Evolutionary conservation across 352 stramenopile species (phyloP).

Genomic region (Blastocystis sp.): DNA sequence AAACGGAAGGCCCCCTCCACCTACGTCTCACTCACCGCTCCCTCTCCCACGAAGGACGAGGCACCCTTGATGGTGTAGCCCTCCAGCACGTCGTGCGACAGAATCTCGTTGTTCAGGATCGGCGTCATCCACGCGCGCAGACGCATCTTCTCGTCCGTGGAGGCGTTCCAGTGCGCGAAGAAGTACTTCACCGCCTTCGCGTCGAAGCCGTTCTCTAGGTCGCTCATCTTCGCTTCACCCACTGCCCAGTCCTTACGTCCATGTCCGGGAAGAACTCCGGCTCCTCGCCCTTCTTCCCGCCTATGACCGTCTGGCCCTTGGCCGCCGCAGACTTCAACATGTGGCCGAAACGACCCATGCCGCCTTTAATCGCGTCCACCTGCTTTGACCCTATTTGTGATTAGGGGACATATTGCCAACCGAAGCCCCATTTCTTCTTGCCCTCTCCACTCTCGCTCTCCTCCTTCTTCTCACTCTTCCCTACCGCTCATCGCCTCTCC

Average conservation of each 20-base stretch:
- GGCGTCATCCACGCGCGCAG: constrained; percentile 22
- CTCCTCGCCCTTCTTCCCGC: constrained; percentile 6
- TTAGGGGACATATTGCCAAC: neutral
- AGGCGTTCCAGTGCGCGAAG: constrained; percentile 32
- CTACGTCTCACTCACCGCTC: neutral
- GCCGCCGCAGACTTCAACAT: constrained; percentile 45
- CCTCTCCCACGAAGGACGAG: constrained; percentile 20
- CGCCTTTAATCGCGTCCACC: constrained; percentile 15
- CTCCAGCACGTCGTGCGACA: neutral
- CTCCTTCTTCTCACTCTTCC: constrained; percentile 18
- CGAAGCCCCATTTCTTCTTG: constrained; percentile 61
- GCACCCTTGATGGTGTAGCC: constrained; percentile 7
- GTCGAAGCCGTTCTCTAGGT: constrained; percentile 25
- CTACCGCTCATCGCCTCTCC: constrained; percentile 1
- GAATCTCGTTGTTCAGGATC: constrained; percentile 26
- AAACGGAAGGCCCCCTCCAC: constrained; percentile 33
- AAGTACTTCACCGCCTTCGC: constrained; percentile 58
- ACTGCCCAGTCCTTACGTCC: too few species aligned
- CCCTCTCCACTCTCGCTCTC: neutral
- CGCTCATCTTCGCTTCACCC: neutral
- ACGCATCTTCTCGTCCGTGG: constrained; percentile 9
- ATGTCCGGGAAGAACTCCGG: constrained; percentile 33
- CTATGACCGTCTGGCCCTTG: constrained; percentile 22
- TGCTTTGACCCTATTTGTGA: neutral
- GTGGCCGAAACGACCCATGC: constrained; percentile 35